A percentile compares a stretch with the other conserved stretches of the same genome.
Evolutionary conservation across 1,284 basidiomycete species (phyloP).

Genomic region (Sanguinoderma infundibulare): DNA sequence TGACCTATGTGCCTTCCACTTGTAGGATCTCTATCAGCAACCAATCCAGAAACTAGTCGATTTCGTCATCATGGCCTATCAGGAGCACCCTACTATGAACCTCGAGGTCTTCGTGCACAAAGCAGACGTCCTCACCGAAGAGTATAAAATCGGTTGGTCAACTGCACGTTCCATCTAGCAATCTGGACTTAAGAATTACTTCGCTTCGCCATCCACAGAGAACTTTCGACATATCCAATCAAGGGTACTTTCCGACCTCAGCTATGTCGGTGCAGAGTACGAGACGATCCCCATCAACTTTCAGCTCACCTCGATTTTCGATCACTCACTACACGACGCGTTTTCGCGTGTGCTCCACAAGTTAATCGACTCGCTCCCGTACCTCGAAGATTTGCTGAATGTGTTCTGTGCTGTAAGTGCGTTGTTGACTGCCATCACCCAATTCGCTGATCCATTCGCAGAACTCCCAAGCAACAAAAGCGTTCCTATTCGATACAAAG

Average conservation of each 20-base stretch:
- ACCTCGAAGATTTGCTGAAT: conserved; percentile 81
- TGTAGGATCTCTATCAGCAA: conserved; percentile 71
- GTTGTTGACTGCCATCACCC: not conserved
- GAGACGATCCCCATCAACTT: conserved; percentile 78
- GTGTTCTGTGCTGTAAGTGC: conserved; percentile 72
- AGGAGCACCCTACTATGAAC: conserved; percentile 74
- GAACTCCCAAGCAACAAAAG: conserved; percentile 91
- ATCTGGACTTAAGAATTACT: not conserved
- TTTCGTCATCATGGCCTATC: conserved; percentile 75
- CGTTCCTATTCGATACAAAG: conserved; percentile 89
- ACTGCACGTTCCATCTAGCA: not conserved
- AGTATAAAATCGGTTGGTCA: conserved; percentile 84
- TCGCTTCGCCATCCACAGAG: conserved; percentile 51
- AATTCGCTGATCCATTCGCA: conserved; percentile 34
- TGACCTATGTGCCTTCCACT: not conserved
- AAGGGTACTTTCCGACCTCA: conserved; percentile 80
- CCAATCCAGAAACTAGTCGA: conserved; percentile 82
- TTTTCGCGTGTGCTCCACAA: conserved; percentile 83
- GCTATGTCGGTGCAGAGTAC: conserved; percentile 72
- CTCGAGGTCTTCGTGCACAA: conserved; percentile 98
- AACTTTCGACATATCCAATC: conserved; percentile 89
- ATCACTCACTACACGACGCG: conserved; percentile 87
- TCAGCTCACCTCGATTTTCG: conserved; percentile 89
- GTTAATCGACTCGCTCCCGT: conserved; percentile 71
- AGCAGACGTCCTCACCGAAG: conserved; percentile 90